These are phyloP conservation scores for Penicillium sp. DNA, from an alignment of 2,329 filamentous ascomycete genomes.

Conservation along the genomic window DNA sequence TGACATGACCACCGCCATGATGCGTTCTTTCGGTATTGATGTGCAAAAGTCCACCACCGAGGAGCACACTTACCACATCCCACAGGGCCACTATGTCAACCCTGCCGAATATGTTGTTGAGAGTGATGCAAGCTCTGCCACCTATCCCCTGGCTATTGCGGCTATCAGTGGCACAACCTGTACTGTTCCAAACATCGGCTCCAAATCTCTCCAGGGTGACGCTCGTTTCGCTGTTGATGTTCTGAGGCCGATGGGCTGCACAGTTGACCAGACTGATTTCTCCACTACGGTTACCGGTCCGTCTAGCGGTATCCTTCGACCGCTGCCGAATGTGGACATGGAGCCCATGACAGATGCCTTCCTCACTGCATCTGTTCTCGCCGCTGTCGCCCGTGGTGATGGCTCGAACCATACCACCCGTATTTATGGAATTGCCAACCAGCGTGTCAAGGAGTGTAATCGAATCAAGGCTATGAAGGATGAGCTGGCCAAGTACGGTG, in stretches of 20 bases:
- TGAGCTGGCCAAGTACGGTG: conserved; percentile 90
- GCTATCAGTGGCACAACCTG: conserved; percentile 95
- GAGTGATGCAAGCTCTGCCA: conserved; percentile 96
- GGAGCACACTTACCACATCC: conserved; percentile 91
- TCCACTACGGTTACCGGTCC: conserved; percentile 95
- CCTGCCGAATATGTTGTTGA: conserved; percentile 87
- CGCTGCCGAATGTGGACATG: conserved; percentile 88
- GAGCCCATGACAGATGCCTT: conserved; percentile 99
- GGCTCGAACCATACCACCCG: conserved; percentile 67
- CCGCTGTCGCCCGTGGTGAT: conserved; percentile 80
- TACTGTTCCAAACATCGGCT: conserved; percentile 95
- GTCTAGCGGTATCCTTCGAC: conserved; percentile 70
- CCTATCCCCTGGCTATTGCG: conserved; percentile 90
- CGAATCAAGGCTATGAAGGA: conserved; percentile 94
- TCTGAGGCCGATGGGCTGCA: conserved; percentile 89
- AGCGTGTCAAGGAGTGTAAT: conserved; percentile 97
- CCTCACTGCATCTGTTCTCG: conserved; percentile 89
- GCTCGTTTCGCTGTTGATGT: conserved; percentile 92
- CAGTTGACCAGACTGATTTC: conserved; percentile 78
- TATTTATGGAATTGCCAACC: conserved; percentile 95
- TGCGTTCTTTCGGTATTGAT: conserved; percentile 84
- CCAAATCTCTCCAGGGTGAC: conserved; percentile 88
- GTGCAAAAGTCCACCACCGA: conserved; percentile 78
- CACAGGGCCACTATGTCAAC: conserved; percentile 80
- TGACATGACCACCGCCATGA: conserved; percentile 99